Evolutionary conservation across 805 yeast species (phyloP), one percentile per base, ranked within the genome.

Genomic region (Blastobotrys chiropterorum): DNA sequence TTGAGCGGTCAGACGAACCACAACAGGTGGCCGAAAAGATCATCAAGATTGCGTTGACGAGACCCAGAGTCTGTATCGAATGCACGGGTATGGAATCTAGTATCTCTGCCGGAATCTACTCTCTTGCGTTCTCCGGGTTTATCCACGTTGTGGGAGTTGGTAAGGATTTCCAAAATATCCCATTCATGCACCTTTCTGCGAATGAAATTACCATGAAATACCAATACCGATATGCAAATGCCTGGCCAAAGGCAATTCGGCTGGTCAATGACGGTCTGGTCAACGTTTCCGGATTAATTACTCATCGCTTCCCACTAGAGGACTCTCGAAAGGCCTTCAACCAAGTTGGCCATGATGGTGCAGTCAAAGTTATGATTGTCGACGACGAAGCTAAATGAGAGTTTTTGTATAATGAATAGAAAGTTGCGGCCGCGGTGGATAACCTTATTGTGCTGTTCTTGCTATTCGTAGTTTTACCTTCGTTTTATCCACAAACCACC

Each of bases 171-270:
- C 72, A 76, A 63, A 70, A 67, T 46, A 70, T 79, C 62, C 82
- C 82, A 55, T 77, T 78, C 69, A 77, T 77, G 81, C 78, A 76
- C 54, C 63, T 75, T 44, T 73, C 79, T 14, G 71, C 76, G 47
- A 78, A 77, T 56, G 83, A 79, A 59, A 73, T 77, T 59, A 76
- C 74, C 48, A 68, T 78, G 57, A 74, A 70, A 62, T 76, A 75
- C 55, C 74, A 77, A 62, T 78, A 77, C 69, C 70, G 83, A 58
- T 79, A 79, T 64, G 74, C 76, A 51, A 78, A 76, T 58, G 72
- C 81, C 16, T 79, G 82, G 81, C 82, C 82, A 17, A 70, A 78
- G n/a, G 78, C 74, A 11, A 78, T 79, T 55, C 71, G 76, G 31
- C 64, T 79, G 54, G 67, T 79, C 53, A 65, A 71, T 46, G 51